These are phyloP conservation scores for Pelargonium hybrid DNA, from an alignment of 441 rosid genomes.

Conservation along the genomic window DNA sequence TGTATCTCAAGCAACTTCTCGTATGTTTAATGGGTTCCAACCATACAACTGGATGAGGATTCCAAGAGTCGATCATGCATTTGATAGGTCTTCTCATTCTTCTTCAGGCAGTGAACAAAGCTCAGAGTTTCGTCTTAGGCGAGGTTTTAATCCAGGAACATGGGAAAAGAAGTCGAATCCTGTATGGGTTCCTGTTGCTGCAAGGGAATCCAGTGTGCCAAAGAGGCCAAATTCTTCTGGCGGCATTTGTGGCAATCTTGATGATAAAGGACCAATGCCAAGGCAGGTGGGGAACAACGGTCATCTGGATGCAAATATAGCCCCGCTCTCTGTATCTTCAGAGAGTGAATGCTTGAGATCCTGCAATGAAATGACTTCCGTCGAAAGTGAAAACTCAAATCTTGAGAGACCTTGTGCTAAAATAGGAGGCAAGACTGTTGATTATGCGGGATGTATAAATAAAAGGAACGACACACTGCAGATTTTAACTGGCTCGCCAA, in stretches of 20 bases:
- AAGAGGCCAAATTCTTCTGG: conserved; percentile 4
- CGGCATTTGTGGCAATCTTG: not conserved
- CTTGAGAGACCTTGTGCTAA: not conserved
- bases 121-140: conserved; percentile 5
- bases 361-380: not conserved
- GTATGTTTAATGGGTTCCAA: conserved; percentile 7
- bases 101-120: conserved; percentile 1
- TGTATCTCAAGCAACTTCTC: not conserved
- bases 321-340: conserved; percentile 2
- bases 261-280: not conserved
- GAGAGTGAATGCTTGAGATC: not conserved
- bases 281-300: not conserved
- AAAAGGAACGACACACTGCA: conserved; percentile 7
- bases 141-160: conserved; percentile 6
- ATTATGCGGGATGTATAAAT: conserved; percentile 5
- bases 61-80: not conserved
- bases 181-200: conserved; percentile 15
- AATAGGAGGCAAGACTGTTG: conserved; percentile 3
- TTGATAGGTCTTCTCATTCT: conserved; percentile 7
- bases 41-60: conserved; percentile 4
- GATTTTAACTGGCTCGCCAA: conserved; percentile 3
- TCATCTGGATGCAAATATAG: not conserved
- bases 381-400: conserved; percentile 9
- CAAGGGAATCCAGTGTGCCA: not conserved
- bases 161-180: conserved; percentile 15